Evolutionary conservation across 495 filamentous ascomycete species (phyloP).

Genomic region (Trichoderma erinaceum): DNA sequence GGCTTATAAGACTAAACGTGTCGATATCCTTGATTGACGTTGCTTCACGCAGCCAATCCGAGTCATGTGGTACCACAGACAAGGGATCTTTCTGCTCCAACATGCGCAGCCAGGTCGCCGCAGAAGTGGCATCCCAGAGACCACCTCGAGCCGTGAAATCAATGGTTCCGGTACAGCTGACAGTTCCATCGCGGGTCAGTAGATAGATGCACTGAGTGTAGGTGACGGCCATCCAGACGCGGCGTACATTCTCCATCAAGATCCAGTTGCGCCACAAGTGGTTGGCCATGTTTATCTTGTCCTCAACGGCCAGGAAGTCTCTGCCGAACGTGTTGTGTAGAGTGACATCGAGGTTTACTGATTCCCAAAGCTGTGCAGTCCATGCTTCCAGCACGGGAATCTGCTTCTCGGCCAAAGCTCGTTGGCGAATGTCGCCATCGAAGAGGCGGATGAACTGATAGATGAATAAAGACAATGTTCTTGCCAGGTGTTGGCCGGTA

Average conservation of each 20-base stretch:
- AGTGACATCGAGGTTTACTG: slow-evolving; percentile 22
- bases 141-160: slow-evolving; percentile 19
- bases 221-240: slow-evolving; percentile 19
- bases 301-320: slow-evolving; percentile 22
- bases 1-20: slow-evolving; percentile 8
- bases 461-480: slow-evolving; percentile 33
- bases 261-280: slow-evolving; percentile 41
- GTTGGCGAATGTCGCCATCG: slow-evolving; percentile 21
- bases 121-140: slow-evolving; percentile 20
- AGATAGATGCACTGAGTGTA: slow-evolving; percentile 17
- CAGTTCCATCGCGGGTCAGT: slow-evolving; percentile 14
- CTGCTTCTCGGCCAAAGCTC: slow-evolving; percentile 18
- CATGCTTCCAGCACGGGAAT: slow-evolving; percentile 18
- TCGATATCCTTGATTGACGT: slow-evolving; percentile 11
- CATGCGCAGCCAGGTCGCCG: slow-evolving; percentile 14
- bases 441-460: slow-evolving; percentile 34
- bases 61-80: background rate
- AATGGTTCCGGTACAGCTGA: slow-evolving; percentile 15
- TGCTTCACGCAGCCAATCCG: background rate
- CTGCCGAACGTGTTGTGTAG: background rate
- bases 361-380: slow-evolving; percentile 20
- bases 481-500: slow-evolving; percentile 31
- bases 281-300: slow-evolving; percentile 23
- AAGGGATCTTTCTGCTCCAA: slow-evolving; percentile 15
- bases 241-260: slow-evolving; percentile 39